Conservation (phyloP, 2,329 filamentous ascomycete genomes). For the Curvularia verruculosa region DNA sequence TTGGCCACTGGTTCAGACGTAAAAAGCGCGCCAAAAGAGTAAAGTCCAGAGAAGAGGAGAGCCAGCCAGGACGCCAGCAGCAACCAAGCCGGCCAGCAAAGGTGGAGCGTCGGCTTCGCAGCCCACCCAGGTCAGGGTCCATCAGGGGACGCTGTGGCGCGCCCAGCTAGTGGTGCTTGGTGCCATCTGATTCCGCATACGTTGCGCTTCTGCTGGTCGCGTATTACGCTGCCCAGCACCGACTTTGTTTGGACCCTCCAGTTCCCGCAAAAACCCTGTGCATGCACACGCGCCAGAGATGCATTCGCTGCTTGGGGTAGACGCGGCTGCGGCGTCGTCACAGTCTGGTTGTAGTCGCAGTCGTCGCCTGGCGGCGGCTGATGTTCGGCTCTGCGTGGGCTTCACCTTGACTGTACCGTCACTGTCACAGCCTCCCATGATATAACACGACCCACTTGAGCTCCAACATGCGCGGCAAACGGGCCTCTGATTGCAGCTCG, state of each 20-base stretch:
- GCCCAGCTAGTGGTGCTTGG: slow-evolving; percentile 12
- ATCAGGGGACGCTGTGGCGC: slow-evolving; percentile 19
- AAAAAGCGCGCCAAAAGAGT: slow-evolving; percentile 9
- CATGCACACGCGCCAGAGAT: slow-evolving; percentile 6
- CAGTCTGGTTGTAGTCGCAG: not conserved
- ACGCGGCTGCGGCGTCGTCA: not conserved
- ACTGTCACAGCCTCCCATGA: slow-evolving; percentile 23
- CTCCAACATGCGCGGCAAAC: slow-evolving; percentile 47
- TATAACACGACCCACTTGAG: slow-evolving; percentile 22
- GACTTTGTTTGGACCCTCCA: slow-evolving; percentile 14
- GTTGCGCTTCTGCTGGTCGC: slow-evolving; percentile 16
- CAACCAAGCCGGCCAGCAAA: slow-evolving; percentile 5
- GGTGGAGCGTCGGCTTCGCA: slow-evolving; percentile 19
- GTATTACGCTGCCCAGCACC: slow-evolving; percentile 11
- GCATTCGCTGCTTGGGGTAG: slow-evolving; percentile 1
- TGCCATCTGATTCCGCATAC: slow-evolving; percentile 16
- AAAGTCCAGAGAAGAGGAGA: not conserved
- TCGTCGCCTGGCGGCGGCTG: slow-evolving; percentile 6
- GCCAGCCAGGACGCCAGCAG: slow-evolving; percentile 8
- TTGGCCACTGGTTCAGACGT: slow-evolving; percentile 18
- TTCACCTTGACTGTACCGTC: slow-evolving; percentile 23
- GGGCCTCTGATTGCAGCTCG: slow-evolving; percentile 73
- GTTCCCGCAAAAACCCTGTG: slow-evolving; percentile 13
- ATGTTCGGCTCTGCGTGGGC: slow-evolving; percentile 10
- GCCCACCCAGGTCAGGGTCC: slow-evolving; percentile 14